Evolutionary conservation across 2,329 filamentous ascomycete genomes (phyloP).

Genomic region (Metarhizium rileyi): DNA sequence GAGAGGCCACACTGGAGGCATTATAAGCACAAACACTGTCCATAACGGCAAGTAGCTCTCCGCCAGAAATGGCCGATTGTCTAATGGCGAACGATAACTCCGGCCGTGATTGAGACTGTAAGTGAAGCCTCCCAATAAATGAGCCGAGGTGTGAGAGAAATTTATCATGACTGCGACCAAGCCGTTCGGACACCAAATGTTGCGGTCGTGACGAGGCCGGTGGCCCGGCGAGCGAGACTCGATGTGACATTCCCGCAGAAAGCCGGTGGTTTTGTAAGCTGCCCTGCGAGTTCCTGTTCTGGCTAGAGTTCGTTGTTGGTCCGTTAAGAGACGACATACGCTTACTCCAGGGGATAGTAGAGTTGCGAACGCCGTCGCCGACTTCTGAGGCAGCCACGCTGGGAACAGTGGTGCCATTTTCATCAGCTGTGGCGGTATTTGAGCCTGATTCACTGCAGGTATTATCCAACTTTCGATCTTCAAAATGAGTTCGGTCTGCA

Average conservation of each 20-base stretch:
- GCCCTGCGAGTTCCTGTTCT: slow-evolving; percentile 27
- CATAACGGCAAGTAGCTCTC: slow-evolving; percentile 67
- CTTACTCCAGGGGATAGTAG: slow-evolving; percentile 29
- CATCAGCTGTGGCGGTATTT: slow-evolving; percentile 22
- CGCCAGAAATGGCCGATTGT: slow-evolving; percentile 73
- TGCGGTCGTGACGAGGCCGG: slow-evolving; percentile 53
- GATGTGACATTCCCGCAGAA: slow-evolving; percentile 55
- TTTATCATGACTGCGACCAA: slow-evolving; percentile 72
- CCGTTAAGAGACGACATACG: slow-evolving; percentile 37
- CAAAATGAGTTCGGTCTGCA: slow-evolving; percentile 44
- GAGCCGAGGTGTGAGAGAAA: slow-evolving; percentile 87
- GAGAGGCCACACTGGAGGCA: slow-evolving; percentile 51
- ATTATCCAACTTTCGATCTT: slow-evolving; percentile 23
- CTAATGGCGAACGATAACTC: slow-evolving; percentile 76
- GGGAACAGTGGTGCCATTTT: slow-evolving; percentile 15
- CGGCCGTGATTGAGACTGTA: slow-evolving; percentile 83
- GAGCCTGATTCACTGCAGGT: slow-evolving; percentile 29
- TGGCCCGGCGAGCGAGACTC: slow-evolving; percentile 65
- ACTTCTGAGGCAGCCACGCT: slow-evolving; percentile 25
- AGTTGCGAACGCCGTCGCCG: slow-evolving; percentile 26
- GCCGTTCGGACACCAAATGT: slow-evolving; percentile 73
- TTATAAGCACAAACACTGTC: slow-evolving; percentile 76
- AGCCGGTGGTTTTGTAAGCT: slow-evolving; percentile 33
- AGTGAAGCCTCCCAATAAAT: slow-evolving; percentile 80
- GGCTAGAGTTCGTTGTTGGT: slow-evolving; percentile 17